Evolutionary conservation across 768 basidiomycete genomes (phyloP), one percentile per base, ranked within the genome.

Genomic region (Leccinum uliginosum): DNA sequence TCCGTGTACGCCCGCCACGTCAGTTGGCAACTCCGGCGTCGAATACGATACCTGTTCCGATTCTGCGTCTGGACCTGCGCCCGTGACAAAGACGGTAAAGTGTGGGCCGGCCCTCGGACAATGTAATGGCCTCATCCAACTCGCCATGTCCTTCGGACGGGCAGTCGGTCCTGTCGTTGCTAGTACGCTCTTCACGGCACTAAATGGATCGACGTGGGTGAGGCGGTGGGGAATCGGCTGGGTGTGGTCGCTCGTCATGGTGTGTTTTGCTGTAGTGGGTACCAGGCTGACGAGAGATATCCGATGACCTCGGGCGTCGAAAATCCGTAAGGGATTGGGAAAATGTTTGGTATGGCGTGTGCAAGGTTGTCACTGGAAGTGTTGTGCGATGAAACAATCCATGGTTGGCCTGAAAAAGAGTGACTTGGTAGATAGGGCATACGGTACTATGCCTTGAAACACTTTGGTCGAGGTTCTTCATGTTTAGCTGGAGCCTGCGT

Each of bases 121-220:
- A 27, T 24, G 46, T 23, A 86, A 86, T 59, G 85, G 83, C 17
- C 75, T 87, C 7, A 77, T 83, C 15, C 81, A 85, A 59, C 74
- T 81, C 49, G 72, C 76, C 5, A 82, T 83, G 81, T 83, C 80
- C 57, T 59, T 77, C 26, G 76, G 80, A 9, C 77, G 85, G 12
- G 76, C 81, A 2, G 64, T 83, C 47, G 78, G 75, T 40, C 84
- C 85, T 11, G 76, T 82, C 15, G 75, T 83, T 55, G 80, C 79
- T 40, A 83, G 79, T 49, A 29, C 60, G 21, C 11, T 65, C 35
- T 66, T 66, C 17, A 65, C 65, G 0, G 47, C 44, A 1, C 50
- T 65, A 38, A 66, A 67, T 6, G 54, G 58, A 27, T 43, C 49
- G 1, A 49, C 10, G 21, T 64, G 62, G 62, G 56, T 35, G 5